A percentile compares a stretch with the other conserved stretches of the same genome.
Conservation (phyloP, 2,329 filamentous ascomycete genomes). For the Penicillium sp. region DNA sequence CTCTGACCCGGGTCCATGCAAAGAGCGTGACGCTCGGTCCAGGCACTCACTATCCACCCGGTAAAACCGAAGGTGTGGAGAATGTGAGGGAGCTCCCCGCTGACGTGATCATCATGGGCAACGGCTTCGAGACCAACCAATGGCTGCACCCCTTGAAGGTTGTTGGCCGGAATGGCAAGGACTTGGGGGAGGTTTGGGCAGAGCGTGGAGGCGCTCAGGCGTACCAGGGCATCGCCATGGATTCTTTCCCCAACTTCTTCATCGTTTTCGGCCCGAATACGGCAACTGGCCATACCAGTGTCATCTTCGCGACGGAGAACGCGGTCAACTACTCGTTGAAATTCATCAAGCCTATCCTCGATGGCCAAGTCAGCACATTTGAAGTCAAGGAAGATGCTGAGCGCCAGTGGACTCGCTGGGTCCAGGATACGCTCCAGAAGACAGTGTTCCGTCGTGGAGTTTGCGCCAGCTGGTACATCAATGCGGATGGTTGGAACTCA, state of each 20-base stretch:
- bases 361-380: slow-evolving; percentile 44
- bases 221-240: slow-evolving; percentile 57
- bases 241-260: slow-evolving; percentile 64
- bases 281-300: slow-evolving; percentile 58
- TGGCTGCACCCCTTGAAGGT: slow-evolving; percentile 55
- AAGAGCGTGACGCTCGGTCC: slow-evolving; percentile 52
- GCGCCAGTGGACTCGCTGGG: slow-evolving; percentile 45
- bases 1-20: slow-evolving; percentile 49
- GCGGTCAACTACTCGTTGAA: slow-evolving; percentile 58
- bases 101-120: slow-evolving; percentile 60
- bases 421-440: slow-evolving; percentile 47
- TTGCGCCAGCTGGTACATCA: slow-evolving; percentile 51
- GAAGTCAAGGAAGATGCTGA: slow-evolving; percentile 52
- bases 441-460: slow-evolving; percentile 49
- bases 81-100: slow-evolving; percentile 48
- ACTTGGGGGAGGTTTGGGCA: slow-evolving; percentile 55
- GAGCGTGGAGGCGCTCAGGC: slow-evolving; percentile 58
- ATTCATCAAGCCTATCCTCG: slow-evolving; percentile 54
- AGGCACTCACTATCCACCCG: slow-evolving; percentile 45
- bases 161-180: slow-evolving; percentile 49
- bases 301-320: slow-evolving; percentile 60
- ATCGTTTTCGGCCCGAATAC: slow-evolving; percentile 62
- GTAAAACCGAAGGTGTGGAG: slow-evolving; percentile 27
- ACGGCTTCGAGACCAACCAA: slow-evolving; percentile 56
- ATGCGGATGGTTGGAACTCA: slow-evolving; percentile 49